Evolutionary conservation across 768 basidiomycete genomes (phyloP), one percentile per base, ranked within the genome.

Genomic region (Chalciporus pseudorubinellus): DNA sequence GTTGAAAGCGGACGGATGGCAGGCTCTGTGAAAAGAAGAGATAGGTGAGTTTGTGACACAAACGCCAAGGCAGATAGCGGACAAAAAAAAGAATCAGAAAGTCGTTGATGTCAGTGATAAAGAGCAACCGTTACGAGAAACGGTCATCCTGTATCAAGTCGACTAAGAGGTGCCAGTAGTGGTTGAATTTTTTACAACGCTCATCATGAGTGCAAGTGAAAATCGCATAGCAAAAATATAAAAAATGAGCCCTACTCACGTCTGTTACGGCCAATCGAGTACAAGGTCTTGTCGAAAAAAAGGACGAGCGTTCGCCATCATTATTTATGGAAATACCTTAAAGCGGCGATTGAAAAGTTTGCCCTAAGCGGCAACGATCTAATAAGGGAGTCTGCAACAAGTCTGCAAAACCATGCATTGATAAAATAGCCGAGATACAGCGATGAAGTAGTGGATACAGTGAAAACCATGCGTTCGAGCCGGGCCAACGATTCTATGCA

Each of bases 131-230:
- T 63, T n/a, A n/a, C n/a, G n/a, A 56, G 62, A 60, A 36, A 64
- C 65, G 39, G 57, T 33, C 58, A 51, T 57, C 66, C 68, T 67
- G 75, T 60, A 74, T 69, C 81, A 83, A 66, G 79, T 91, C 85
- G 84, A 89, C 88, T 90, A 90, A 89, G 88, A 91, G 89, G 88
- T 89, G 87, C 89, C 88, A 91, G 81, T 79, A 48, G 64, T 71
- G 76, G 78, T 78, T 81, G 85, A 72, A n/a, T n/a, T n/a, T 63
- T 64, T 66, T 76, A 80, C 87, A 88, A 90, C 87, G 79, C 89
- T 91, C 89, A 79, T 91, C 89, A 81, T 78, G 61, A 58, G 34
- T 44, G 48, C 50, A 33, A 44, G 44, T 60, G 53, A 13, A 10
- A 28, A 39, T 33, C 19, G 18, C 9, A 21, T 6, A 40, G 28